Base-by-base conservation (phyloP, 1,284 basidiomycete species). In the Mycocalia duriaeana region DNA sequence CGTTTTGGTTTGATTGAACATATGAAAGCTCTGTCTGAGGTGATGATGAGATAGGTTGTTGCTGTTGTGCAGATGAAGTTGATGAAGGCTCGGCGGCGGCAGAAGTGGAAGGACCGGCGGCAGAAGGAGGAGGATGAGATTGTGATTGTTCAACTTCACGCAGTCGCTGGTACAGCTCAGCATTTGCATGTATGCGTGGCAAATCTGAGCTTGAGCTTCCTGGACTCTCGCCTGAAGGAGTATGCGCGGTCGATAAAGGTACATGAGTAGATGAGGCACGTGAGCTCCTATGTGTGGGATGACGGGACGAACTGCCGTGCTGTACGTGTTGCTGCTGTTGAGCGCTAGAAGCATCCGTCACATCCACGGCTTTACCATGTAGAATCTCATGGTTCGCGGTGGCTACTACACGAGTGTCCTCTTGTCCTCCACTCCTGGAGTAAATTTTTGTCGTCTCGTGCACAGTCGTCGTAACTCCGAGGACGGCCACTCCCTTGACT, bases 401-500 rank as follows among this genome's bases (percentile, higher is more conserved):
- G 4, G 81, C 75, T 26, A 90, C 79, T 23, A 79, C 67, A 25
- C 85, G 75, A 7, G 77, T 81, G 47, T 80, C 75, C 49, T 89
- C 81, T 61, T 86, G 83, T 37, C 63, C 57, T 11, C 78, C 73
- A 5, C 71, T 67, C 8, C 82, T 72, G 3, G 70, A 69, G 53
- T 76, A 77, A 14, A 87, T 70, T 64, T 85, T 88, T 4, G 83
- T 80, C 6, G 82, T 79, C 67, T 95, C 92, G 52, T 85, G 82
- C 47, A 96, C 72, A 4, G 81, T 76, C 2, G 85, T 88, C 22
- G 73, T 70, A 22, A 94, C 76, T 44, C 67, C 77, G 3, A 82
- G 67, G 8, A 96, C 85, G 36, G 75, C 71, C 4, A 89, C 84
- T 9, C 94, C 94, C 64, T 97, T 96, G 34, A 77, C 72, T 8